These are phyloP conservation scores for Boletus insuetus DNA, from an alignment of 768 basidiomycete genomes.

Conservation along the genomic window DNA sequence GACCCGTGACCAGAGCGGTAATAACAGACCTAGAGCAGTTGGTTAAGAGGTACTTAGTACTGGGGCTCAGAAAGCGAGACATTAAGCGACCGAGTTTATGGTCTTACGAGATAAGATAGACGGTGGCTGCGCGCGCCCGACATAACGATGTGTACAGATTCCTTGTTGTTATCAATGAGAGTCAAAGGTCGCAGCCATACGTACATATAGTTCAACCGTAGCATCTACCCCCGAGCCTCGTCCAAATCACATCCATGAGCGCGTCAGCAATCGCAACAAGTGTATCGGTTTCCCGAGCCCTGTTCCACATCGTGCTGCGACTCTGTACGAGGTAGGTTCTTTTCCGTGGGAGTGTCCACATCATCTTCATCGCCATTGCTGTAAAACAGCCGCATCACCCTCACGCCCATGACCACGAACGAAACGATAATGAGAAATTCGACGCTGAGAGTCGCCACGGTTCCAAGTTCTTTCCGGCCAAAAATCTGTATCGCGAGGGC, in stretches of 20 bases:
- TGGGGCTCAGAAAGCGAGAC: no score
- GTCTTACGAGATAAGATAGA: no score
- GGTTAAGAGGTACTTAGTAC: no score
- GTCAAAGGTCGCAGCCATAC: no score
- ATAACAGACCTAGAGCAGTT: no score
- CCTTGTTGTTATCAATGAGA: no score
- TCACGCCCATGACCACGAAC: background rate
- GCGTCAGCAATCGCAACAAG: background rate
- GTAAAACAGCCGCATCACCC: conserved; percentile 2
- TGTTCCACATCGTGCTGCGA: background rate
- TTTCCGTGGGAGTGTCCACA: background rate
- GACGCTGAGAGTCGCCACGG: conserved; percentile 2
- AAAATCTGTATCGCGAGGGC: conserved; percentile 12
- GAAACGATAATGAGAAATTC: conserved; percentile 5
- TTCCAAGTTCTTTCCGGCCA: background rate
- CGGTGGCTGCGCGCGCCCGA: no score
- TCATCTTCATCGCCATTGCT: background rate
- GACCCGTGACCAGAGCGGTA: no score
- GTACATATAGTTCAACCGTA: background rate
- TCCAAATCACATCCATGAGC: background rate
- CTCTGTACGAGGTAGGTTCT: background rate
- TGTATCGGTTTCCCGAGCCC: background rate
- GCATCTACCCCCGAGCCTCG: background rate
- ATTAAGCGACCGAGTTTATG: no score
- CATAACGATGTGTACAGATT: no score